Conservation (phyloP, 129 eudicot genomes). For the Artemisia argyi region DNA sequence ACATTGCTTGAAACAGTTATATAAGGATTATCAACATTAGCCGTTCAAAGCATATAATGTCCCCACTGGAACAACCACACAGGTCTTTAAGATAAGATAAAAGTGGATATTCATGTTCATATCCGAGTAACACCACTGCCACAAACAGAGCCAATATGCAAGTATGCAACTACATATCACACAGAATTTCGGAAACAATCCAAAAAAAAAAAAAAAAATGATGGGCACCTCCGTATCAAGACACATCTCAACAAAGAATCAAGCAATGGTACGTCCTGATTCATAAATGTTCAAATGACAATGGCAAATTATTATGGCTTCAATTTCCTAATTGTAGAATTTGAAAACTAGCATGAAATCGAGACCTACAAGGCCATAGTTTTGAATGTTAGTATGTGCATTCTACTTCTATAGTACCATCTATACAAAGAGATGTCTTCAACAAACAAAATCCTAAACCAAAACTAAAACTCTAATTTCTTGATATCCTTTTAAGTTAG, state of each 20-base stretch:
- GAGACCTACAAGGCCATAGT: slow-evolving; percentile 8
- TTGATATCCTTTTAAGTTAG: slow-evolving; percentile 19
- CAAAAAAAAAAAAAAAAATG: too few relatives aligned
- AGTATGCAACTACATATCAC: too few relatives aligned
- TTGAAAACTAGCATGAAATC: slow-evolving; percentile 11
- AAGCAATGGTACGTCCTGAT: not conserved
- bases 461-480: slow-evolving; percentile 32
- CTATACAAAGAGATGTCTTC: slow-evolving; percentile 27
- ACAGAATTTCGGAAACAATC: too few relatives aligned
- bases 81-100: too few relatives aligned
- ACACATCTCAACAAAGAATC: not conserved
- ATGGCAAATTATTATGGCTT: slow-evolving; percentile 16
- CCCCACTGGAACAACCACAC: too few relatives aligned
- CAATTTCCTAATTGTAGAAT: slow-evolving; percentile 19
- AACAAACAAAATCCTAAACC: slow-evolving; percentile 28
- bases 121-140: too few relatives aligned
- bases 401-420: slow-evolving; percentile 27
- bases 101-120: too few relatives aligned
- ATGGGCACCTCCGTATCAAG: not conserved
- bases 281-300: slow-evolving; percentile 5
- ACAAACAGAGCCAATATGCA: too few relatives aligned
- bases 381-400: slow-evolving; percentile 30
- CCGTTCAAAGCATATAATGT: too few relatives aligned
- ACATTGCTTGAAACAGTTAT: too few relatives aligned
- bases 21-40: too few relatives aligned